A percentile compares a stretch with the other conserved stretches of the same genome.
Conservation (phyloP, 2,329 filamentous ascomycete genomes). For the Penicillium fuscoglaucum region DNA sequence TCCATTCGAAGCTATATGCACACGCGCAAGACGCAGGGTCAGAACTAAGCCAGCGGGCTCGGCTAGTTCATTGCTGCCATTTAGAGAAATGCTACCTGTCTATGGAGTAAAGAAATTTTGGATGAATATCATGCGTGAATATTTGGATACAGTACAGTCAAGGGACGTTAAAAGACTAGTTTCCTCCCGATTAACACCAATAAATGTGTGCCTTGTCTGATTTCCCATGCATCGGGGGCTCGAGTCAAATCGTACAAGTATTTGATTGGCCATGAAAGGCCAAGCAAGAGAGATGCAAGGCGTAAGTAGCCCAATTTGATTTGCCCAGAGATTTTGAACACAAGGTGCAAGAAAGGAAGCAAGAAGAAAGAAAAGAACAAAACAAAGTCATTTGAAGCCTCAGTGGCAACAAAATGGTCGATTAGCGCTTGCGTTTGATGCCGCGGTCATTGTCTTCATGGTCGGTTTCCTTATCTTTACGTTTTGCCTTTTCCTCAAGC, state of each 20-base stretch:
- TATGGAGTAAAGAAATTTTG: neutral
- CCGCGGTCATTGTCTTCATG: slow-evolving; percentile 58
- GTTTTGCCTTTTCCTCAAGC: slow-evolving; percentile 78
- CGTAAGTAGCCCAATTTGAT: neutral
- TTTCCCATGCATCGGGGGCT: neutral
- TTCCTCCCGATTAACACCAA: neutral
- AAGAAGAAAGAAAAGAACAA: slow-evolving; percentile 2
- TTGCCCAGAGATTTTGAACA: neutral
- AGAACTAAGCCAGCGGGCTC: neutral
- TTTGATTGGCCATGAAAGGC: neutral
- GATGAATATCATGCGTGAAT: neutral
- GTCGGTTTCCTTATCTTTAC: slow-evolving; percentile 59
- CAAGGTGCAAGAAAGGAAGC: neutral
- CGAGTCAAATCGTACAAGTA: neutral
- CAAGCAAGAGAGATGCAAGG: neutral
- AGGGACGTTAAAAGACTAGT: neutral
- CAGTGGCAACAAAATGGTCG: neutral
- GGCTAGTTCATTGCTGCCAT: neutral
- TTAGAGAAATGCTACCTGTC: neutral
- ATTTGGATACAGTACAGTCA: slow-evolving; percentile 3
- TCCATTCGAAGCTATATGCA: neutral
- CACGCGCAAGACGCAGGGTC: neutral
- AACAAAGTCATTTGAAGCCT: neutral
- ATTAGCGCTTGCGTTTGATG: slow-evolving; percentile 72
- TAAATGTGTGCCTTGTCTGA: neutral